Percentiles rank a stretch among this genome's conserved stretches.
Conservation (phyloP, 1,139 yeast species). For the Insectozyma bohioensis region DNA sequence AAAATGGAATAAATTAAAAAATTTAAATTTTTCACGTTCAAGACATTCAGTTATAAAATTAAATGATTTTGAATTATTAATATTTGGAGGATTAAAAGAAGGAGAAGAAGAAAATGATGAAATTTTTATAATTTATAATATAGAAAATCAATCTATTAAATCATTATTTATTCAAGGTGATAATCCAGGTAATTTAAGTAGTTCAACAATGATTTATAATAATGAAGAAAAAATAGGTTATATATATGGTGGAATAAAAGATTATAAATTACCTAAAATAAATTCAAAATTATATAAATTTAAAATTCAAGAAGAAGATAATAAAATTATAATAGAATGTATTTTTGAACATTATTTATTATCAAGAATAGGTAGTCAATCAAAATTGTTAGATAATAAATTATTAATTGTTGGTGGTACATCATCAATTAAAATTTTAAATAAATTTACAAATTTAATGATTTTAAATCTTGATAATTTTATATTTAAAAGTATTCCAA, state of each 20-base stretch:
- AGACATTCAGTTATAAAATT: slow-evolving; percentile 53
- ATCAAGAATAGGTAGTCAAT: slow-evolving; percentile 50
- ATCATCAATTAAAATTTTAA: slow-evolving; percentile 37
- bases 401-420: slow-evolving; percentile 64
- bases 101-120: slow-evolving; percentile 11
- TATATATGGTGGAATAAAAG: slow-evolving; percentile 55
- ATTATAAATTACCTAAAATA: slow-evolving; percentile 32
- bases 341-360: slow-evolving; percentile 12
- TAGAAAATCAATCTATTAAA: slow-evolving; percentile 14
- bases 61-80: slow-evolving; percentile 33
- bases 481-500: slow-evolving; percentile 22
- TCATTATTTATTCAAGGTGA: slow-evolving; percentile 19
- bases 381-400: slow-evolving; percentile 22
- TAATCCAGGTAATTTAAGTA: slow-evolving; percentile 19
- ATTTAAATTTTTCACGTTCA: slow-evolving; percentile 47
- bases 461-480: slow-evolving; percentile 19
- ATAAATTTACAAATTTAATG: slow-evolving; percentile 22
- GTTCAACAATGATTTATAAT: slow-evolving; percentile 38
- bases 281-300: slow-evolving; percentile 35
- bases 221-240: slow-evolving; percentile 33
- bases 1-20: slow-evolving; percentile 35
- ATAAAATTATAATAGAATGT: slow-evolving; percentile 1
- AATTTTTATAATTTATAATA: slow-evolving; percentile 22
- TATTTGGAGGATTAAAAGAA: slow-evolving; percentile 42
- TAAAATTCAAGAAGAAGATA: slow-evolving; percentile 16